Evolutionary conservation across 805 yeast species (phyloP).

Genomic region (Kuraishia molischiana): DNA sequence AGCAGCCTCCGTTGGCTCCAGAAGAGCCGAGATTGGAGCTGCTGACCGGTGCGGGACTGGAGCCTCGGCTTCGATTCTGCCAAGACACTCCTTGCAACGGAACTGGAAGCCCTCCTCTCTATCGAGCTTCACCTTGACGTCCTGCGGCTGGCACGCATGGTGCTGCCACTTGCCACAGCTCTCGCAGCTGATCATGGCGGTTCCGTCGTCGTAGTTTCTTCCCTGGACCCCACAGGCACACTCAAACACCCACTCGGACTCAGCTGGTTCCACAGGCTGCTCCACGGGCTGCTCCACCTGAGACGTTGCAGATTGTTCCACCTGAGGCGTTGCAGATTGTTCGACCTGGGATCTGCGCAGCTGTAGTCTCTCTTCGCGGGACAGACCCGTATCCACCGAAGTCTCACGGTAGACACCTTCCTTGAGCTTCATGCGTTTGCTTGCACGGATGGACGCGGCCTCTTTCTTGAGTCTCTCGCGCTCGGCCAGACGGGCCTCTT

Average conservation of each 20-base stretch:
- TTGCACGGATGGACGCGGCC: conserved; percentile 33
- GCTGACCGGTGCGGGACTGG: too few species aligned
- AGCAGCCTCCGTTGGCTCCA: too few species aligned
- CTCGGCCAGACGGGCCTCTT: conserved; percentile 31
- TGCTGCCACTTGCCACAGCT: conserved; percentile 31
- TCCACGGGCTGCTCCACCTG: background rate
- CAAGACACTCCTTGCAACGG: background rate
- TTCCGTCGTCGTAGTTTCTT: conserved; percentile 27
- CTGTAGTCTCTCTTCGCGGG: conserved; percentile 23
- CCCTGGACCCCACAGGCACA: conserved; percentile 27
- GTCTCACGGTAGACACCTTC: conserved; percentile 20
- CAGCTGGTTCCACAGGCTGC: background rate
- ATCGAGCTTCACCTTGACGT: conserved; percentile 17
- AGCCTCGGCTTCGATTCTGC: too few species aligned
- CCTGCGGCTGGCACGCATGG: conserved; percentile 20
- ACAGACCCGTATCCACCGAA: conserved; percentile 20
- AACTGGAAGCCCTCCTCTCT: conserved; percentile 16
- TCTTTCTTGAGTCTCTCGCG: conserved; percentile 33
- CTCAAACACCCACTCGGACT: conserved; percentile 24
- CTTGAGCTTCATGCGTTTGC: conserved; percentile 26
- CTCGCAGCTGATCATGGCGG: conserved; percentile 23
- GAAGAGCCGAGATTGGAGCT: too few species aligned
- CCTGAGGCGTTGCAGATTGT: background rate
- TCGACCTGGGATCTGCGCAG: conserved; percentile 7
- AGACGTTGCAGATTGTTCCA: background rate